Conservation (phyloP, 306 rosid genomes). For the Dalbergia cultrata region DNA sequence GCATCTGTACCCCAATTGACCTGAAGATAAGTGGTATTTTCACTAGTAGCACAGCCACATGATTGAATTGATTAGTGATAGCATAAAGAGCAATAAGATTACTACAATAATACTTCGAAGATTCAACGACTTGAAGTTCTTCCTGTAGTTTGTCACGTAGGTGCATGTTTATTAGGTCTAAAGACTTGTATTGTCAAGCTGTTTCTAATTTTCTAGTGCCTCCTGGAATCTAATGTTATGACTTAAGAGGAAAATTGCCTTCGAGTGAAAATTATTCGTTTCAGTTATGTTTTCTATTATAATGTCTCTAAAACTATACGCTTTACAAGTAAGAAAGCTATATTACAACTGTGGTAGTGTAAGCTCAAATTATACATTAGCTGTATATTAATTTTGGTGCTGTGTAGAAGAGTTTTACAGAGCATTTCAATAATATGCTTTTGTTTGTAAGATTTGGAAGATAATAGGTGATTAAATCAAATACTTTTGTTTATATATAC, state of each 20-base stretch:
- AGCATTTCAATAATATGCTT: too few species aligned
- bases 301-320: neutral
- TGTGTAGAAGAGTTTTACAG: too few species aligned
- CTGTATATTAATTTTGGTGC: neutral
- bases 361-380: neutral
- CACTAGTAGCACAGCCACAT: slow-evolving; percentile 1
- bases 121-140: slow-evolving; percentile 21
- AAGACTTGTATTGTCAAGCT: neutral
- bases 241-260: neutral
- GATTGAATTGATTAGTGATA: slow-evolving; percentile 13
- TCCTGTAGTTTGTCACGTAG: neutral
- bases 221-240: neutral
- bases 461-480: too few species aligned
- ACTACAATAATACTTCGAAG: neutral
- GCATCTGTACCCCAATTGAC: slow-evolving; percentile 35
- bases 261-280: neutral
- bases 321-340: neutral
- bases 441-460: too few species aligned
- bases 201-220: neutral
- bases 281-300: neutral
- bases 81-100: neutral
- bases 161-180: neutral
- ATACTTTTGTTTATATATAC: too few species aligned
- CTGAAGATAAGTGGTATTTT: slow-evolving; percentile 33
- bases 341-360: neutral